Base-by-base conservation (phyloP, 441 rosid species). In the Macaranga tanarius region DNA sequence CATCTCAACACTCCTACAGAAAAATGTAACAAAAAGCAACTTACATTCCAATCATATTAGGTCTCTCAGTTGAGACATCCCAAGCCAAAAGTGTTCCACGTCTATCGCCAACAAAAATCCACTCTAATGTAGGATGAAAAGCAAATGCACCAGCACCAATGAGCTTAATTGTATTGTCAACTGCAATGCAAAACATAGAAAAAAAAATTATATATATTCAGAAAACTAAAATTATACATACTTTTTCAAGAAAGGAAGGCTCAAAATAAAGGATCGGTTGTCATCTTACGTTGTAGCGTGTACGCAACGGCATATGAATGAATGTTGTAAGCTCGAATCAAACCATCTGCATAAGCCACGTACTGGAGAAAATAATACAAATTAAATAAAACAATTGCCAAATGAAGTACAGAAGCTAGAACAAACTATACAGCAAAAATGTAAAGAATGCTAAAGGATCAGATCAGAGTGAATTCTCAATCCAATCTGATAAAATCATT, bases 91-190 rank as follows among this genome's bases (percentile, higher is more conserved):
- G 92, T 40, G 96, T 91, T 72, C 98, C 98, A 75, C 95, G 88
- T 87, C 99, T 91, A 86, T 96, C 98, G 78, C 99, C 98, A 80
- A 96, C 97, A 88, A 96, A 93, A 68, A 96, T 86, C 98, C 99
- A 96, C 76, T 96, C 99, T 77, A 96, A 80, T 61, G 88, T 88
- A 4, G 98, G 98, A 73, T 96, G 99, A 82, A 96, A 96, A 79
- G 98, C 98, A 80, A 96, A 92, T 51, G 99, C 87, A 77, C 97
- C 87, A 60, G 99, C 97, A 69, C 99, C 99, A 61, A 90, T 71
- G 73, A 96, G 98, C 86, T 88, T 96, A 73, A 96, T 92, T 81
- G 98, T 92, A 81, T 88, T 91, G 81, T 96, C 99, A 84, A 96
- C 99, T 92, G 87, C 78, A 79, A 78, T 25, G 65, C 47, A 64